Conservation (phyloP, 192 early-diverging fungal species). For the Entrophospora sp. region DNA sequence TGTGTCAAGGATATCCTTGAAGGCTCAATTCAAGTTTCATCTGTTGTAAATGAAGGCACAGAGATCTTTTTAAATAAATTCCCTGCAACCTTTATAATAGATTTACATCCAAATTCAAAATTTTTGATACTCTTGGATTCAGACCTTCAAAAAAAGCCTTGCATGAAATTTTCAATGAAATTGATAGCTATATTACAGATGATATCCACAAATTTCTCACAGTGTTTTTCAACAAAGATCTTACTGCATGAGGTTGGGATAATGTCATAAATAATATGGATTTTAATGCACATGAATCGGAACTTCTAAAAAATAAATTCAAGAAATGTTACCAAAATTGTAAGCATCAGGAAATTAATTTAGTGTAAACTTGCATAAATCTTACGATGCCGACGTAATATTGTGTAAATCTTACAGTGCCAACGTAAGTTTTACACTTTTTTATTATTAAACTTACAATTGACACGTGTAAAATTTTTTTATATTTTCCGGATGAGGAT, state of each 20-base stretch:
- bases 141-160: conserved; percentile 5
- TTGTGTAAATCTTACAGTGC: too few species aligned
- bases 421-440: too few species aligned
- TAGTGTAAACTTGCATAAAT: too few species aligned
- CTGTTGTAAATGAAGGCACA: conserved; percentile 3
- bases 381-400: too few species aligned
- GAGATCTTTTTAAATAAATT: conserved; percentile 5
- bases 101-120: conserved; percentile 12
- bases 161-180: conserved; percentile 15
- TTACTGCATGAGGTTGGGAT: not conserved
- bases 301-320: conserved; percentile 19
- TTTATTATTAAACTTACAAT: too few species aligned
- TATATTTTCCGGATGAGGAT: too few species aligned
- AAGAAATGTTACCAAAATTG: conserved; percentile 19
- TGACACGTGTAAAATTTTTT: too few species aligned
- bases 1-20: conserved; percentile 20
- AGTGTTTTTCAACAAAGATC: conserved; percentile 17
- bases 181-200: conserved; percentile 16
- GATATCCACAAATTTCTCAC: conserved; percentile 11
- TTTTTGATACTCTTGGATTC: conserved; percentile 16
- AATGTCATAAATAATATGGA: conserved; percentile 12
- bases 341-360: too few species aligned
- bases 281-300: conserved; percentile 2
- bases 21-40: conserved; percentile 3
- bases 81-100: conserved; percentile 1